Evolutionary conservation across 2,329 filamentous ascomycete species (phyloP), one percentile per base, ranked within the genome.

Genomic region (Pestalotiopsis sp.): DNA sequence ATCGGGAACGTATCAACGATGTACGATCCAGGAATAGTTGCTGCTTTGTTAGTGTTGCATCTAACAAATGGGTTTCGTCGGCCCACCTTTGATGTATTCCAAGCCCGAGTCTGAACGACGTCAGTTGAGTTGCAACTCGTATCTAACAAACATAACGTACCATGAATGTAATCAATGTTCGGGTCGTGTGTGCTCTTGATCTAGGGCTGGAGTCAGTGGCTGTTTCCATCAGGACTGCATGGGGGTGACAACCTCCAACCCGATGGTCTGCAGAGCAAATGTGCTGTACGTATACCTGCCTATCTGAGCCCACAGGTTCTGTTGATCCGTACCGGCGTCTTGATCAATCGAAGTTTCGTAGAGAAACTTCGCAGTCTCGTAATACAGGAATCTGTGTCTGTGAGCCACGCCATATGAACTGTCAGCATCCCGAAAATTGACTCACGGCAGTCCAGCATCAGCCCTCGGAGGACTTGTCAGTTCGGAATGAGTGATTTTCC

Each of bases 401-500:
- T 59, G 2, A 59, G 57, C 25, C 25, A 4, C 5, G 20, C 13
- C 45, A 13, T n/a, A 20, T 17, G 45, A 52, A 52, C 4, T 17
- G 45, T n/a, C 12, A 3, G 13, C 14, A 52, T 36, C 31, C 7
- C 31, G 3, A 36, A 9, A 6, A 36, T 36, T 14, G 17, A 59
- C 57, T n/a, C 25, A 59, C 57, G 57, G 25, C 3, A 59, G 57
- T 36, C 57, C 57, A 11, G 57, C 57, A 59, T 59, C 57, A 23
- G 57, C 57, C 23, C 57, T 27, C 4, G 20, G n/a, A 12, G 25
- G 57, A 23, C 57, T 59, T 13, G 60, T 45, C 14, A 63, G 17
- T n/a, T 63, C 60, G 12, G 60, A 63, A 41, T 63, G 60, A 17
- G 31, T 63, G 2, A 63, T 63, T n/a, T 45, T 63, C n/a, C 60